phyloP scores from a whole-genome alignment of 1,139 yeast species.

The Protomyces lactucae-debilis region DNA sequence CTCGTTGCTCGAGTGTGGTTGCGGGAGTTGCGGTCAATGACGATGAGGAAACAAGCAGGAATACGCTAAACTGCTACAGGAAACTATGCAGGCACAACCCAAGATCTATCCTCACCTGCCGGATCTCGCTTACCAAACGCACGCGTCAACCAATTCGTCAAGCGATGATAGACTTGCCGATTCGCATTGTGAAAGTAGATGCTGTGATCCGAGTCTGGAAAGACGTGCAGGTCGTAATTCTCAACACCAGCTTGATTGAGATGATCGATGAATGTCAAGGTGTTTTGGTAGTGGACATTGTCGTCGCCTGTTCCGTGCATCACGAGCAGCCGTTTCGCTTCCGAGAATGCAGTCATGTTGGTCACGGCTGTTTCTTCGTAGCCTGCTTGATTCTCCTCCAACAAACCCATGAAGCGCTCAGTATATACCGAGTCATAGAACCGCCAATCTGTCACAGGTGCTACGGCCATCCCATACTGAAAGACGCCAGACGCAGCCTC shows the following conservation, averaged over 20 bases:
- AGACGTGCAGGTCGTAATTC: constrained; percentile 83
- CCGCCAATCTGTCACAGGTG: constrained; percentile 82
- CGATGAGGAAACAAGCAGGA: too few species aligned
- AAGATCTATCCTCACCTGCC: constrained; percentile 14
- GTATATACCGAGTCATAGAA: constrained; percentile 74
- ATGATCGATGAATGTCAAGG: constrained; percentile 66
- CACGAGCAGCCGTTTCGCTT: constrained; percentile 64
- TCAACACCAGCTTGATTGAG: constrained; percentile 59
- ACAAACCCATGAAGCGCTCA: constrained; percentile 80
- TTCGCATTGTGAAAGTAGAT: constrained; percentile 77
- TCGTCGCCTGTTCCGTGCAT: constrained; percentile 98
- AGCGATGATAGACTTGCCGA: constrained; percentile 65
- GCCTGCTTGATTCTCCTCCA: constrained; percentile 52
- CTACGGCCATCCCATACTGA: constrained; percentile 79
- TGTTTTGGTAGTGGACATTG: constrained; percentile 89
- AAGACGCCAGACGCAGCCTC: constrained; percentile 69
- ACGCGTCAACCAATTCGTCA: constrained; percentile 57
- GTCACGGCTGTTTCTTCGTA: constrained; percentile 48
- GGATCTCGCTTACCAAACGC: constrained; percentile 17
- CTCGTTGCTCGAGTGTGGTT: too few species aligned
- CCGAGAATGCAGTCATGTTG: constrained; percentile 48
- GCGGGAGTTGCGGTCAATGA: too few species aligned
- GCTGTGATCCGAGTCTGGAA: constrained; percentile 90
- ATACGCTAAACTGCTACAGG: neutral
- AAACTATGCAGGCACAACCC: constrained; percentile 6